Evolutionary conservation across 2,329 filamentous ascomycete genomes (phyloP), one percentile per base, ranked within the genome.

Genomic region (Venturia nashicola): DNA sequence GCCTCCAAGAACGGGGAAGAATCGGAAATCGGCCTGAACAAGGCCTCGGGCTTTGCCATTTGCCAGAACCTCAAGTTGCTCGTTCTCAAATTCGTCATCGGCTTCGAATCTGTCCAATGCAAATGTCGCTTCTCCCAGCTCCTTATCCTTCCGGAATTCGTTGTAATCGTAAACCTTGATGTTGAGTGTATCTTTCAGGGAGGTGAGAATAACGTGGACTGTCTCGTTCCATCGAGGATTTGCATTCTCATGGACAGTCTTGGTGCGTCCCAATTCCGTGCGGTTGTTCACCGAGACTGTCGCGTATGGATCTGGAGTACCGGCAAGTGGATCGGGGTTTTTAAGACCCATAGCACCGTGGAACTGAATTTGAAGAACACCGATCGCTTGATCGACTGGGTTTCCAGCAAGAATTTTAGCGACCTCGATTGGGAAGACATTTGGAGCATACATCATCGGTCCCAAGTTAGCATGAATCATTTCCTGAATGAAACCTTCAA

Each of bases 371-470:
- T 93, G 93, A 62, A 99, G 77, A 9, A 99, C 92, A 73, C 94
- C 94, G 71, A 99, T 91, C 12, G 94, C 94, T 76, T 96, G 90
- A 73, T 99, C 95, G 61, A 99, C 90, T 0, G 94, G 86, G 65
- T 89, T 93, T 65, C 94, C 94, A 54, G 93, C 90, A 67, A 99
- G 82, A 90, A 99, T 94, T 82, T 99, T 97, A 69, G 94, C 94
- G 64, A 99, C 91, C 72, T 99, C 94, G 68, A 99, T 94, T 18
- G 94, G 94, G 80, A 99, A 99, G 61, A 97, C 91, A 70, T 99
- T 96, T 9, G 94, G 94, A 44, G 86, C 87, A 73, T 99, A 99
- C 91, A 99, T 96, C 88, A 99, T 97, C 0, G 94, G 95, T 1
- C 86, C 88, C 61, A 99, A 78, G 71, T 93, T 97, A 67, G 88